A percentile compares a stretch with the other conserved stretches of the same genome.
phyloP scores from a whole-genome alignment of 2,329 filamentous ascomycete genomes.

The Leptographium lundbergii region DNA sequence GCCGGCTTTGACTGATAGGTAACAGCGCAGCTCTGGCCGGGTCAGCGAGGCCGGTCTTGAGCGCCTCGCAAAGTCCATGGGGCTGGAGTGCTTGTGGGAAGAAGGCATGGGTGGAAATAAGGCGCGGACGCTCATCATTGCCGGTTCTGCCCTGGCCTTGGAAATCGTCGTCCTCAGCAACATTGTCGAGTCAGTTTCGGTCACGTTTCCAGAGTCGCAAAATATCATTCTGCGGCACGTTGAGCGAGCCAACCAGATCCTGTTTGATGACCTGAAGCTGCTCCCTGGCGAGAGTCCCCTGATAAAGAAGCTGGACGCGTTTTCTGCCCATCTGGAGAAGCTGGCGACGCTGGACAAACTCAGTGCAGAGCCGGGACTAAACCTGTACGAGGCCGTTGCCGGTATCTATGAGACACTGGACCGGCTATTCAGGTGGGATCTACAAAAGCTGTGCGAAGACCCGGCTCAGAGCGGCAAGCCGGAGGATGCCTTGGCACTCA shows the following conservation, averaged over 20 bases:
- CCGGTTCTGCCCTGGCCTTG: constrained; percentile 46
- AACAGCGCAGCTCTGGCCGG: constrained; percentile 37
- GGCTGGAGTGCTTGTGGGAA: constrained; percentile 53
- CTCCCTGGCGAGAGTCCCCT: constrained; percentile 47
- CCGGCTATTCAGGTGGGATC: constrained; percentile 59
- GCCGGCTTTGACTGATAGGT: constrained; percentile 11
- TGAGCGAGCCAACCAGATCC: constrained; percentile 49
- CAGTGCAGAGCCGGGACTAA: constrained; percentile 54
- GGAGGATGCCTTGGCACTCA: constrained; percentile 37
- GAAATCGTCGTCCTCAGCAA: constrained; percentile 51
- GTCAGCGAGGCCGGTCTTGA: constrained; percentile 68
- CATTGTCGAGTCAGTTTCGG: constrained; percentile 46
- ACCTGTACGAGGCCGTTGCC: constrained; percentile 65
- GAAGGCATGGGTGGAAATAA: constrained; percentile 34
- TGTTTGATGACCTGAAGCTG: constrained; percentile 52
- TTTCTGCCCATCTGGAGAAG: constrained; percentile 58
- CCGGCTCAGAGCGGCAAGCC: constrained; percentile 29
- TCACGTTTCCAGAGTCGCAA: constrained; percentile 49
- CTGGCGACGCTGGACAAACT: constrained; percentile 59
- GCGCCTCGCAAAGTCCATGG: constrained; percentile 52
- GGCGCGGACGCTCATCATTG: constrained; percentile 45
- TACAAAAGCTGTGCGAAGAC: constrained; percentile 41
- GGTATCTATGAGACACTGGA: constrained; percentile 60
- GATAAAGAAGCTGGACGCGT: constrained; percentile 57
- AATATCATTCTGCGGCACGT: constrained; percentile 47